Evolutionary conservation across 305 asterid genomes (phyloP), one percentile per base, ranked within the genome.

Genomic region (Andrographis paniculata): DNA sequence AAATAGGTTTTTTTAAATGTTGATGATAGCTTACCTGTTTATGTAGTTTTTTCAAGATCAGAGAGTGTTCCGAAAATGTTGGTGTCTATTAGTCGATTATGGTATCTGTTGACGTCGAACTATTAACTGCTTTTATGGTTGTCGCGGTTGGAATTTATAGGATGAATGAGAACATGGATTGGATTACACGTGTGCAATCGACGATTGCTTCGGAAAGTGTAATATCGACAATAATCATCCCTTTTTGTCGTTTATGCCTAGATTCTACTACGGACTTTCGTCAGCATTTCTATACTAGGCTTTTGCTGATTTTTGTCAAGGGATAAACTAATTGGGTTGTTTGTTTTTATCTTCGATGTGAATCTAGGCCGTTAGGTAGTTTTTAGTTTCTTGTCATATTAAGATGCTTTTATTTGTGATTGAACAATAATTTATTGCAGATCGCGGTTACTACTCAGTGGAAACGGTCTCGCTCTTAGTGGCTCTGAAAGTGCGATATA

Each of bases 401-500:
- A 14, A 39, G 17, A 17, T 7, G 5, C 9, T 14, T 6, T 5
- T 39, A 0, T 3, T 14, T 1, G 9, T n/a, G 18, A 5, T 39
- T 7, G 44, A 19, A 39, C 49, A 60, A 57, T 59, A 52, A 35
- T 65, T 63, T 54, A 50, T 56, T 78, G 82, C 95, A 89, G 95
- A 89, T 61, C 97, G 94, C 61, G 97, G 95, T 48, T 89, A 89
- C 84, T 89, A 89, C 72, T 89, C 94, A 0, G 95, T 89, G 79
- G 95, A 89, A 80, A 89, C 97, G 10, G 97, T 89, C 73, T 63
- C 95, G 9, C 94, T 89, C 48, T 73, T 89, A 68, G 97, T 89
- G 75, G 93, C 97, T 57, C 71, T 85, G 69, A 89, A 89, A 74
- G 97, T 89, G 60, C 95, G 94, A 17, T 78, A 89, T 63, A 77